Percentiles rank a stretch among this genome's conserved stretches.
phyloP scores from a whole-genome alignment of 768 basidiomycete species.

The Suillus paluster region DNA sequence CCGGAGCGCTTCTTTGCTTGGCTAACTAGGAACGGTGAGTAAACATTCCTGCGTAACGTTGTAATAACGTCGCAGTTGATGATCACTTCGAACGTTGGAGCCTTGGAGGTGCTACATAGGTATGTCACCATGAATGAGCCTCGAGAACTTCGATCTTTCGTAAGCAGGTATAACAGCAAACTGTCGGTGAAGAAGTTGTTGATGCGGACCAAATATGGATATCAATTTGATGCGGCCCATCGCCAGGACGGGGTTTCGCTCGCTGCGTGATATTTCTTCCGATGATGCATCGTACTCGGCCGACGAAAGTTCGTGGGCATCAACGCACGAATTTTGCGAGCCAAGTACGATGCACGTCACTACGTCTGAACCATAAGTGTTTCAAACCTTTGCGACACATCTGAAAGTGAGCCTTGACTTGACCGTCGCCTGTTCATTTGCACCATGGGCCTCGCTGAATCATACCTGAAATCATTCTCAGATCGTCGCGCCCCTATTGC shows the following conservation, averaged over 20 bases:
- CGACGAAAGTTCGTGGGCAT: too few relatives aligned
- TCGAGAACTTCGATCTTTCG: neutral
- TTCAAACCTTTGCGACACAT: neutral
- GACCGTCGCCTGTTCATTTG: neutral
- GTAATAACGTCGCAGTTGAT: neutral
- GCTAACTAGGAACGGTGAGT: neutral
- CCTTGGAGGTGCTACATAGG: neutral
- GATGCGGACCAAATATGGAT: too few relatives aligned
- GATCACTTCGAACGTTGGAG: neutral
- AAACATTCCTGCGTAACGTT: neutral
- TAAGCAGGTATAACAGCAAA: neutral
- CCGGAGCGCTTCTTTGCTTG: neutral
- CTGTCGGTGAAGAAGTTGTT: neutral
- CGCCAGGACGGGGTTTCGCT: neutral
- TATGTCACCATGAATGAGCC: neutral
- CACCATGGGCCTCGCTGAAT: neutral
- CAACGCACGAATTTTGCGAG: neutral
- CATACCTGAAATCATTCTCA: neutral
- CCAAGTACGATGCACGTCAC: neutral
- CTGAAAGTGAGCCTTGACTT: neutral
- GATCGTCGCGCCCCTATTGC: neutral
- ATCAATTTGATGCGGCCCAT: neutral
- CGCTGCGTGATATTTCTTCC: neutral
- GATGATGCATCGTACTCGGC: neutral
- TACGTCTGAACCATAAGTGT: neutral